Evolutionary conservation across 129 eudicot genomes (phyloP), one percentile per base, ranked within the genome.

Genomic region (Calendula officinalis): DNA sequence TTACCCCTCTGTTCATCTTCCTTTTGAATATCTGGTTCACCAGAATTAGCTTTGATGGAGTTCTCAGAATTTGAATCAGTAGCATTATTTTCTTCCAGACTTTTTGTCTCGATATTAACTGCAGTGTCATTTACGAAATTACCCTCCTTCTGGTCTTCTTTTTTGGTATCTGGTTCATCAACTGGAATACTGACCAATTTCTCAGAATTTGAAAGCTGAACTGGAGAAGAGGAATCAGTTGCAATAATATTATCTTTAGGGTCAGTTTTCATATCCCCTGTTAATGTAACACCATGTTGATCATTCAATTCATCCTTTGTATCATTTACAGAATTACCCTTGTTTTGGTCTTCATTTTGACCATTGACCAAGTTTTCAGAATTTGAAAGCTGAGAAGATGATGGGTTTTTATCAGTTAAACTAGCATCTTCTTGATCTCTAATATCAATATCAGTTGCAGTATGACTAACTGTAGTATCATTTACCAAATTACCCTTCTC

Each of bases 1-100:
- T 36, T 68, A 45, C n/a, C 56, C 56, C 62, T 62, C 62, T 41
- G 56, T 45, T 62, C 67, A 17, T 73, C 72, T 15, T 68, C 72
- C 60, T 73, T 67, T 16, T 44, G 76, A 37, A 40, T 47, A 60
- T 69, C 59, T 58, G 69, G 63, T 55, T 40, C 75, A 46, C 16
- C 64, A 22, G 52, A 38, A 33, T 36, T 58, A 67, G 41, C 16
- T 68, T 42, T 60, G 52, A 41, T 27, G 7, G 33, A 51, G 56
- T 37, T 61, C 10, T 54, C 62, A 36, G 62, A 56, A 38, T 56
- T 12, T 36, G 30, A 56, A 22, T 22, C 30, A 2, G 30, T 22
- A 22, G 30, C 30, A 22, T 22, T 22, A 22, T 22, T 22, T 22
- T 22, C 1, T 22, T 22, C 30, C 30, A 22, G 30, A 22, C 73